Evolutionary conservation across 805 yeast species (phyloP).

Genomic region (Hanseniaspora lachancei): DNA sequence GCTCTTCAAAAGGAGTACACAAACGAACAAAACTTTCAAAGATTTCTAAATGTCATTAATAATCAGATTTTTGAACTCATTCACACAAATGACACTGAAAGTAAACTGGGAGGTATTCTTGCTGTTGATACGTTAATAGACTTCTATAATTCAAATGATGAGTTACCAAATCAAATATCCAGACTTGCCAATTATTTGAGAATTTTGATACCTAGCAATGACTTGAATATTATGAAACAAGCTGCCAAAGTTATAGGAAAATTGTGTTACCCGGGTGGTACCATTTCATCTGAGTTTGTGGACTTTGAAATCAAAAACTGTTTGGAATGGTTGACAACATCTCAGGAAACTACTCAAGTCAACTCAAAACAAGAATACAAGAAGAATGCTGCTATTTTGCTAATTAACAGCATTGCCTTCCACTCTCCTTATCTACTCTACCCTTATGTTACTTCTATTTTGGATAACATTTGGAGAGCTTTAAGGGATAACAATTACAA

Average conservation of each 20-base stretch:
- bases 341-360: constrained; percentile 26
- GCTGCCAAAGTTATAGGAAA: constrained; percentile 84
- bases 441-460: constrained; percentile 60
- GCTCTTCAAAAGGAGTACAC: constrained; percentile 69
- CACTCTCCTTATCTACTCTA: constrained; percentile 77
- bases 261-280: constrained; percentile 78
- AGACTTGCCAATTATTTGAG: constrained; percentile 82
- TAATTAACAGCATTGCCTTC: constrained; percentile 69
- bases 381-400: constrained; percentile 80
- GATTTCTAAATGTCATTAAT: constrained; percentile 75
- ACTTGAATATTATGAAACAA: constrained; percentile 67
- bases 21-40: constrained; percentile 56
- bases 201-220: constrained; percentile 66
- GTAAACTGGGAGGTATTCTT: constrained; percentile 77
- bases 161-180: constrained; percentile 75
- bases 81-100: constrained; percentile 56
- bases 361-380: constrained; percentile 68
- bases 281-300: constrained; percentile 81
- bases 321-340: constrained; percentile 76
- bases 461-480: constrained; percentile 79
- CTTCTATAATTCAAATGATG: constrained; percentile 70
- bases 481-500: constrained; percentile 63
- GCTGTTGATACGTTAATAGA: constrained; percentile 83
- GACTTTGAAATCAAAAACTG: constrained; percentile 83
- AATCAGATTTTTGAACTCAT: constrained; percentile 75